phyloP scores from a whole-genome alignment of 352 stramenopile genomes.

The Phytopythium boreale region DNA sequence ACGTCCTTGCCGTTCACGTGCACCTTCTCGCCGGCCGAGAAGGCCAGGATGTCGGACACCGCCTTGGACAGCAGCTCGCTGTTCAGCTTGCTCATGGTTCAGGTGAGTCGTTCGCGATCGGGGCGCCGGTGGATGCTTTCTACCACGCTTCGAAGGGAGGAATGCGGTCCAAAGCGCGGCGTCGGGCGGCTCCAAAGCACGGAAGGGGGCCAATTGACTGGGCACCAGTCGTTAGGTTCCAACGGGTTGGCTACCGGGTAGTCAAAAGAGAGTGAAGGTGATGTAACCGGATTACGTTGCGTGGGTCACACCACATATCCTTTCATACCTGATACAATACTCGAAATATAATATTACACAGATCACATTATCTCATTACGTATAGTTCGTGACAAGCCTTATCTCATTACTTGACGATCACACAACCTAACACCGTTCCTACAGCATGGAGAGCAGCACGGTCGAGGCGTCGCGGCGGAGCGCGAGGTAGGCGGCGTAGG shows the following conservation, averaged over 20 bases:
- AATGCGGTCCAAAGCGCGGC: constrained; percentile 27
- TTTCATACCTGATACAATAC: too few species aligned
- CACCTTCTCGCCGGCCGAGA: constrained; percentile 93
- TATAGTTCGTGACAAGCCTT: too few species aligned
- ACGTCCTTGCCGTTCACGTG: constrained; percentile 89
- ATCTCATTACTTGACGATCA: too few species aligned
- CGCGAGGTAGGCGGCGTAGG: constrained; percentile 20
- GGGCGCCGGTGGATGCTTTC: constrained; percentile 53
- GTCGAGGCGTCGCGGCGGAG: neutral
- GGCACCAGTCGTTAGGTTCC: constrained; percentile 9
- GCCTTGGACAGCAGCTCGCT: constrained; percentile 95
- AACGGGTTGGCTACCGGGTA: neutral
- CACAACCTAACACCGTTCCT: too few species aligned
- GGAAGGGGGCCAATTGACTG: neutral
- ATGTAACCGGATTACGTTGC: neutral
- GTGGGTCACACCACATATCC: neutral
- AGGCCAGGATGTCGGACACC: constrained; percentile 96
- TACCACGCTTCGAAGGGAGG: constrained; percentile 75
- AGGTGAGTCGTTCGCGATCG: constrained; percentile 19
- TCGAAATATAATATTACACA: too few species aligned
- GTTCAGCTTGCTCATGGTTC: constrained; percentile 96
- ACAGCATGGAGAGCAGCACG: neutral
- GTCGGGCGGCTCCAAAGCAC: too few species aligned
- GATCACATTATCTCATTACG: too few species aligned
- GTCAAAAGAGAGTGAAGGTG: neutral